Evolutionary conservation across 495 filamentous ascomycete species (phyloP), one percentile per base, ranked within the genome.

Genomic region (Penicillium verhagenii): DNA sequence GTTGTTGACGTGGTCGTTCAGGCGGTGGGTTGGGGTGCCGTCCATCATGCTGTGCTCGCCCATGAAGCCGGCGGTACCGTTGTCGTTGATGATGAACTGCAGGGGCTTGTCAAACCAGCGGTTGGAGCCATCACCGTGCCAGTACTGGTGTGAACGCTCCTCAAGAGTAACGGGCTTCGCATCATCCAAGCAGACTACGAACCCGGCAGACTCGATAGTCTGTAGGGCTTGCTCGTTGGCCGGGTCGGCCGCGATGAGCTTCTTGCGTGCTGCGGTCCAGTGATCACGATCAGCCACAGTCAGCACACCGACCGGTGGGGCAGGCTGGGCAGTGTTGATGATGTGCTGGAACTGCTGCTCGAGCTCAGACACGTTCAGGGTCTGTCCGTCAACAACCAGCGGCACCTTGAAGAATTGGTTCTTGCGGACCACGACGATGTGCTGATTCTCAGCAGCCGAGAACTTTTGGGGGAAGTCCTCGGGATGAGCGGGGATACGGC

Each of bases 41-140:
- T 99, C 95, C 95, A 99, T 99, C 95, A 99, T 97, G 73, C 87
- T 92, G 79, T 99, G 95, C 79, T 99, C 95, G 66, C 95, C 95
- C 78, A 89, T 91, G 81, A 99, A 99, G 55, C 95, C 95, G 21
- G 95, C 89, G 14, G 94, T 95, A 60, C 92, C 95, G 73, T 99
- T 99, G 65, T 97, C 92, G 73, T 96, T 97, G 74, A 99, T 67
- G 66, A 99, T 93, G 73, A 99, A 97, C 77, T 99, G 91, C 50
- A 96, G 77, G 19, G 95, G 95, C 79, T 97, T 97, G 80, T 99
- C 95, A 68, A 89, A 97, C 91, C 92, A 99, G 50, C 95, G 87
- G 81, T 97, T 99, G 61, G 80, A 73, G 54, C 95, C 95, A 61
- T 97, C 92, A 40, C 95, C 95, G 73, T 97, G 92, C 95, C 95